Evolutionary conservation across 257 asterid species (phyloP), one percentile per base, ranked within the genome.

Genomic region (Verbena officinalis): DNA sequence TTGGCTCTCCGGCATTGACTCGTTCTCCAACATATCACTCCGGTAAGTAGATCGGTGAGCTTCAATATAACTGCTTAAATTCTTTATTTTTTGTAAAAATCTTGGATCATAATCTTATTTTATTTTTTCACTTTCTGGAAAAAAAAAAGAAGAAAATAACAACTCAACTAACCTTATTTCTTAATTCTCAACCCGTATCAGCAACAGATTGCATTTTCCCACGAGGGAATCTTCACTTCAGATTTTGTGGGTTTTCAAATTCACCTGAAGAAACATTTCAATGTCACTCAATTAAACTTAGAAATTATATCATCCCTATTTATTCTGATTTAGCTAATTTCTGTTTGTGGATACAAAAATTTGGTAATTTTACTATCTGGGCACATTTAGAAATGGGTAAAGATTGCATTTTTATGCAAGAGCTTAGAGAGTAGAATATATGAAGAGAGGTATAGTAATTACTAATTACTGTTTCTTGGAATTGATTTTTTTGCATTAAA

Each of bases 1-100:
- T 74, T 62, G 70, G 74, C 75, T 76, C 79, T 83, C 90, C 84
- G 85, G 84, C 88, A 83, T 79, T 85, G 92, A 81, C 87, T 69
- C 71, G 58, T 42, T 73, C 78, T 69, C 62, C 17, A 54, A 54
- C 51, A 59, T 68, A 24, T 55, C 69, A 70, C 69, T 78, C 81
- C 81, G 85, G 83, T 43, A 53, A 52, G 57, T 69, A 75, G 86
- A 87, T 84, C 83, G 88, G 88, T 84, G 73, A 71, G 93, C 73
- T 75, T 34, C 57, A 43, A 76, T 66, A 56, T 63, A 71, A 56
- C 63, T 75, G 58, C 69, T 67, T 14, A 39, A 45, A 34, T 48
- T 73, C 44, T 23, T 52, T 9, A 31, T 17, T 46, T 56, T 42
- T 36, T 36, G 60, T 59, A 43, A 50, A 27, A 27, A 43, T 56